Evolutionary conservation across 257 asterid genomes (phyloP).

Genomic region (Scutellaria barbata): DNA sequence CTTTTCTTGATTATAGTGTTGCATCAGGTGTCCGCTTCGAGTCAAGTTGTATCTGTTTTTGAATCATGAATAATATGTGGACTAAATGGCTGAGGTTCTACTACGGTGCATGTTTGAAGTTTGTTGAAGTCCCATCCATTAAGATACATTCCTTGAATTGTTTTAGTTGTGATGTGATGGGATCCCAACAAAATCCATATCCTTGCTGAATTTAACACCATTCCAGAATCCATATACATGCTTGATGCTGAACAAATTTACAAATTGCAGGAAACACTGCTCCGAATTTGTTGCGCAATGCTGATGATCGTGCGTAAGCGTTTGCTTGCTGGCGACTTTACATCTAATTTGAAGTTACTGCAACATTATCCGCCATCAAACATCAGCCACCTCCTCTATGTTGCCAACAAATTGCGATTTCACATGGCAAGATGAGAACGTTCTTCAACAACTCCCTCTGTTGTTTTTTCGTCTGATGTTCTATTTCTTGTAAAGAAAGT

Average conservation of each 20-base stretch:
- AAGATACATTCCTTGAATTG: background rate
- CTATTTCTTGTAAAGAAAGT: conserved; percentile 33
- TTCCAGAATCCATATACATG: background rate
- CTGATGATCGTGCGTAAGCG: conserved; percentile 86
- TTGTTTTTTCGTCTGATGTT: conserved; percentile 21
- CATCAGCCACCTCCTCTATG: conserved; percentile 89
- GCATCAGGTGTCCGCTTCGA: background rate
- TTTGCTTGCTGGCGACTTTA: conserved; percentile 92
- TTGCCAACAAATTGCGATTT: conserved; percentile 75
- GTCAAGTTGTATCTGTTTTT: background rate
- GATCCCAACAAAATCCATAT: background rate
- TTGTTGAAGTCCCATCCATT: conserved; percentile 4
- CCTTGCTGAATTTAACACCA: background rate
- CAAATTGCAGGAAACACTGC: conserved; percentile 77
- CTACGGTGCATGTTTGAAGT: no score
- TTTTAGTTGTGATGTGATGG: conserved; percentile 3
- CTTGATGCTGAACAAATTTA: conserved; percentile 11
- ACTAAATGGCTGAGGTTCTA: no score
- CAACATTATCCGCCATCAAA: conserved; percentile 84
- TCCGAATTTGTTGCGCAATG: conserved; percentile 92
- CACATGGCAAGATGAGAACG: conserved; percentile 44
- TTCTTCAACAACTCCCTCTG: conserved; percentile 26
- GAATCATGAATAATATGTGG: no score
- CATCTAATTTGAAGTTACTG: conserved; percentile 84
- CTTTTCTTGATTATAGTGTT: conserved; percentile 8